Conservation (phyloP, 140 eudicot genomes). For the Stevia rebaudiana region DNA sequence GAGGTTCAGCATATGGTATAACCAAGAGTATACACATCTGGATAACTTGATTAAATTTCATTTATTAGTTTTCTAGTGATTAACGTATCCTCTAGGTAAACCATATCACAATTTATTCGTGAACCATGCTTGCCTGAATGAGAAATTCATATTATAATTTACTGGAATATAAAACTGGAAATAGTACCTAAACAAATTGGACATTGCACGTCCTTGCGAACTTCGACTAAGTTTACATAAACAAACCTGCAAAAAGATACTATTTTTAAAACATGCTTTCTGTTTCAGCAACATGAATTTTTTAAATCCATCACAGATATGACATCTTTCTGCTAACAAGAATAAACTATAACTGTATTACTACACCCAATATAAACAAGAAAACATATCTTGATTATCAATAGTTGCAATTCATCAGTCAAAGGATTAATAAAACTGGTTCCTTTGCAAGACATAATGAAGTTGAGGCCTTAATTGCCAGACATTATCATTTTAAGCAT, state of each 20-base stretch:
- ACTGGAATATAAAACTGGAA: slow-evolving; percentile 5
- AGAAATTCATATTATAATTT: slow-evolving; percentile 6
- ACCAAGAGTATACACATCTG: background rate
- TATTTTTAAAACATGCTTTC: slow-evolving; percentile 1
- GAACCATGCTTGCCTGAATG: background rate
- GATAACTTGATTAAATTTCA: background rate
- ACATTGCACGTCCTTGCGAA: slow-evolving; percentile 88
- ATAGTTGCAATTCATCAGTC: too few species aligned
- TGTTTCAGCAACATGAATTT: background rate
- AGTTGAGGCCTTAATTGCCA: background rate
- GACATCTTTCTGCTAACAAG: slow-evolving; percentile 2
- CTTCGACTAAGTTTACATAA: slow-evolving; percentile 46
- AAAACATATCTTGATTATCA: background rate
- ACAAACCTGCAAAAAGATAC: slow-evolving; percentile 27
- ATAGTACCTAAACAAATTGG: slow-evolving; percentile 70
- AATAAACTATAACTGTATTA: background rate
- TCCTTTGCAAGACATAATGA: background rate
- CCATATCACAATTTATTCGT: background rate
- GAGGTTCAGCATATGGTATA: slow-evolving; percentile 7
- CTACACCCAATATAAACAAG: background rate
- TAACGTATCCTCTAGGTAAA: background rate
- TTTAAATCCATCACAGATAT: background rate
- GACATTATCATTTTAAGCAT: background rate
- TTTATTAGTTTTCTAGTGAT: background rate
- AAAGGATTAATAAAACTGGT: slow-evolving; percentile 1